Evolutionary conservation across 805 yeast species (phyloP), one percentile per base, ranked within the genome.

Genomic region (Metschnikowia amazonensis): DNA sequence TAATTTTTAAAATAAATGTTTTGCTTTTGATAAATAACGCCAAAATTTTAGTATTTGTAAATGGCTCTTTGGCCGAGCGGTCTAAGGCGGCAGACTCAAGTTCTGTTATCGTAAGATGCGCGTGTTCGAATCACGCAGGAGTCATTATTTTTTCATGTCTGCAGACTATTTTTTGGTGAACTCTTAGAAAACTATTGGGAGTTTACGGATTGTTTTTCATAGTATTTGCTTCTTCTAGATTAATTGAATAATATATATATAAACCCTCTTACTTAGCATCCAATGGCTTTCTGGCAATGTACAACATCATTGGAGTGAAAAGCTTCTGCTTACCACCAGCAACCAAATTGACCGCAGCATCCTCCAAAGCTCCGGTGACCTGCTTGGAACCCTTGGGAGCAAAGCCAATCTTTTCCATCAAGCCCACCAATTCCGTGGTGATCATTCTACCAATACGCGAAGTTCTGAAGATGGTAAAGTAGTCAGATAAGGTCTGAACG

Each of bases 271-370:
- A 28, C 37, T 53, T 45, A 14, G 51, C 50, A 27, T 58, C 54
- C 48, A 54, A 51, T 53, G 98, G 98, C 74, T 92, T 92, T 73
- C 80, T 84, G 58, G 80, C 89, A 55, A 94, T 80, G 64, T 82
- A 92, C 65, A 94, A 77, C 94, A 89, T 86, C 99, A 94, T 94
- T 60, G 99, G 99, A 33, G 98, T 92, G 74, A 94, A 94, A 55
- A 94, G 76, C 60, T 86, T 83, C 67, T 84, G 77, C 69, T 77
- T 77, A 66, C 97, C 99, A 69, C 99, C 99, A 46, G 82, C 86
- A 47, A 90, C 97, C 61, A 94, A 79, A 67, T 89, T 90, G 49
- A 92, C 83, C 46, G 98, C 98, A 50, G 99, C 99, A 65, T 90
- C 94, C 74, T 94, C 99, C 56, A 94, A 79, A 25, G 98, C 98